phyloP scores from a whole-genome alignment of 306 rosid species.

The Begonia masoniana region DNA sequence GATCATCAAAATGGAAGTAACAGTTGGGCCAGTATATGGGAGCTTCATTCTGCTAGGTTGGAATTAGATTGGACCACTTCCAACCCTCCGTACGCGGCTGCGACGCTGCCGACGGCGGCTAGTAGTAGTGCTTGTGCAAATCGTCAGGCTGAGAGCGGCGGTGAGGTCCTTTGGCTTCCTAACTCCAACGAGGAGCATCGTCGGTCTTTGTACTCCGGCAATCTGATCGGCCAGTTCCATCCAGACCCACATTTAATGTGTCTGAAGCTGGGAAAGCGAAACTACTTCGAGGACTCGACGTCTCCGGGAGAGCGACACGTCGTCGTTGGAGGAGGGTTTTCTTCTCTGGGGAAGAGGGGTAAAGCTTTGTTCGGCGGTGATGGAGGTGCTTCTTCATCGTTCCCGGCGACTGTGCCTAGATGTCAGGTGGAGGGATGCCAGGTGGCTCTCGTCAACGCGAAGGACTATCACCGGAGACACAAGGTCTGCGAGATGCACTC shows the following conservation, averaged over 20 bases:
- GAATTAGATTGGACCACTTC: slow-evolving; percentile 5
- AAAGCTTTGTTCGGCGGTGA: slow-evolving; percentile 13
- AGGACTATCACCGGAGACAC: slow-evolving; percentile 92
- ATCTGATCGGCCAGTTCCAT: slow-evolving; percentile 27
- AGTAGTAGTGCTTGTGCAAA: slow-evolving; percentile 4
- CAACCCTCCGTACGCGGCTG: slow-evolving; percentile 2
- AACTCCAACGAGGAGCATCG: slow-evolving; percentile 22
- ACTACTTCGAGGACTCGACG: slow-evolving; percentile 64
- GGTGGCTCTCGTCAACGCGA: slow-evolving; percentile 57
- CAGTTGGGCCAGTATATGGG: slow-evolving; percentile 44
- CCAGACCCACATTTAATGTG: slow-evolving; percentile 71
- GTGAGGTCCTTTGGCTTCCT: slow-evolving; percentile 13
- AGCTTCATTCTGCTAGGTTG: slow-evolving; percentile 16
- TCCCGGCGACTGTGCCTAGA: slow-evolving; percentile 29
- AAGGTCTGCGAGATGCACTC: slow-evolving; percentile 93
- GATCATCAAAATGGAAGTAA: slow-evolving; percentile 28
- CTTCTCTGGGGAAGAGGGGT: slow-evolving; percentile 33
- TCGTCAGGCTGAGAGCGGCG: slow-evolving; percentile 8
- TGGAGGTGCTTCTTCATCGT: background rate
- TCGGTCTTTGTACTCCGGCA: slow-evolving; percentile 19
- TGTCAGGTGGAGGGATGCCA: slow-evolving; percentile 98
- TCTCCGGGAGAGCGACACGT: slow-evolving; percentile 16
- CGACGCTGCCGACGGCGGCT: background rate
- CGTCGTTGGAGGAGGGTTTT: slow-evolving; percentile 11
- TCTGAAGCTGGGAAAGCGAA: slow-evolving; percentile 86